Base-by-base conservation (phyloP, 805 yeast species). In the Pichia paraexigua region DNA sequence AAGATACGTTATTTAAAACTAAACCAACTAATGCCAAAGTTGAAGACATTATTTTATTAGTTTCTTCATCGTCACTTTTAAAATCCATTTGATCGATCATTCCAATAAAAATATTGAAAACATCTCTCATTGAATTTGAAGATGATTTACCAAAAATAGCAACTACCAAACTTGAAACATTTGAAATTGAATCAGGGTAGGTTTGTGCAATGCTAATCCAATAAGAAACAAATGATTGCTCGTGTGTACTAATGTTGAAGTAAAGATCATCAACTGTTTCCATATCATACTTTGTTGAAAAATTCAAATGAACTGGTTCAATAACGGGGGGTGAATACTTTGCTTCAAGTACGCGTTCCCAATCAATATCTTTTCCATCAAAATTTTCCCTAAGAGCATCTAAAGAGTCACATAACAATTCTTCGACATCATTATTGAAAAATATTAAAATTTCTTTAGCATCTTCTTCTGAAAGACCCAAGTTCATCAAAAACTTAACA, bases 21-120 rank as follows among this genome's bases (percentile, higher is more conserved):
- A 66, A 64, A 17, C 77, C 75, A 51, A 76, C 71, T 25, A 78
- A 61, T 27, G 71, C 69, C 6, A 76, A 60, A 55, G 75, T 63
- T 1, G 76, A 65, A 0, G 79, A 69, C 3, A 77, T 58, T 18
- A 62, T 60, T 9, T 63, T 57, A 2, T 41, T 45, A n/a, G 53
- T 47, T 2, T 60, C 60, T 2, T 58, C 53, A 13, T 64, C 60
- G 1, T 58, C 59, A 2, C 50, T 32, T 1, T 45, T 50, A 20
- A 71, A 55, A 20, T 67, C 66, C 45, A 74, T 74, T 0, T 71
- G 64, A 30, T 61, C 60, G 5, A 73, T 58, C 40, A 60, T 63
- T 41, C 65, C 70, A 18, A 71, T 56, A 12, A 76, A 67, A 8
- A 71, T 67, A 2, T 63, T 62, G 25, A 77, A 52, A 10, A 75